Conservation (phyloP, 73 alveolate species). For the Durusdinium trenchii region DNA sequence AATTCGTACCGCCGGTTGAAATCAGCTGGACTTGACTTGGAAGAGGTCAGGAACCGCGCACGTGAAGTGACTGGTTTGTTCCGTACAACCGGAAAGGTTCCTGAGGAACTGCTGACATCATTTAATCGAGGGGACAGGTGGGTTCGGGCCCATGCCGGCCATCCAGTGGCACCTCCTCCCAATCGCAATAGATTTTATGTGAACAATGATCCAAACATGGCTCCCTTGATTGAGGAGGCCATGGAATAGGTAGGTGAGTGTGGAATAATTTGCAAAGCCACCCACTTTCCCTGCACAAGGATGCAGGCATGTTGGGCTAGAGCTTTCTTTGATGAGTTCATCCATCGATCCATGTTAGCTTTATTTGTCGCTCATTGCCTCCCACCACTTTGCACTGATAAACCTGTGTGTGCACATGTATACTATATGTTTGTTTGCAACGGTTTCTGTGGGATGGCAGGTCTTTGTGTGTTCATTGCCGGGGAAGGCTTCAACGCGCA, state of each 20-base stretch:
- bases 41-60: not conserved
- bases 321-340: too few species aligned
- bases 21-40: not conserved
- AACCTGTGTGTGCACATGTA: too few species aligned
- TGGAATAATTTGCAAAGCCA: too few species aligned
- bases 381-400: too few species aligned
- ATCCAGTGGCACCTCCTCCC: not conserved
- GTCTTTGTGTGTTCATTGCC: too few species aligned
- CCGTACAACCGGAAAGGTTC: not conserved
- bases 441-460: too few species aligned
- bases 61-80: not conserved
- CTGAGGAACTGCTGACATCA: not conserved
- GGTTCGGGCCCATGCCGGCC: not conserved
- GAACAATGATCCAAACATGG: not conserved
- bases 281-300: not conserved
- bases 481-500: too few species aligned
- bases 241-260: too few species aligned
- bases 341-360: too few species aligned
- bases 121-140: not conserved
- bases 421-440: too few species aligned
- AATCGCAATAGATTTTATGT: too few species aligned
- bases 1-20: not conserved
- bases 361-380: too few species aligned
- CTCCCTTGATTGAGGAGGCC: not conserved
- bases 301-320: constrained; percentile 9